Conservation (phyloP, 1,284 basidiomycete genomes). For the Trichosporon sp. region DNA sequence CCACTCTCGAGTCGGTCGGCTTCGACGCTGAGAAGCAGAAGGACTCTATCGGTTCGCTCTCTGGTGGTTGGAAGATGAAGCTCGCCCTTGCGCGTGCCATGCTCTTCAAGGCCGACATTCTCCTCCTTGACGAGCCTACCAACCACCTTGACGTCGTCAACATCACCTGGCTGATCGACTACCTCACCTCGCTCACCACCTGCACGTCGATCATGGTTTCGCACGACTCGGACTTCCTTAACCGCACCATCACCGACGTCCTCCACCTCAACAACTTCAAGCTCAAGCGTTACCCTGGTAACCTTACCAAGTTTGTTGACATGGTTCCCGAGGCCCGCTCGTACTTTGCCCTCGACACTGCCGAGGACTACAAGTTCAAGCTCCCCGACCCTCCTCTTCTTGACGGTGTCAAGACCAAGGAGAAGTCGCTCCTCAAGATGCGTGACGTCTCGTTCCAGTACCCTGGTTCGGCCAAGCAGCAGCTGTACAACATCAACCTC, state of each 20-base stretch:
- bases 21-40: constrained; percentile 82
- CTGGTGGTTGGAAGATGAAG: constrained; percentile 99
- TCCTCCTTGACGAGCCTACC: constrained; percentile 94
- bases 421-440: constrained; percentile 96
- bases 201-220: constrained; percentile 98
- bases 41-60: constrained; percentile 81
- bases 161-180: constrained; percentile 93
- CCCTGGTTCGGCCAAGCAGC: constrained; percentile 74
- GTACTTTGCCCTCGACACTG: constrained; percentile 90
- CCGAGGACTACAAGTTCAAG: constrained; percentile 95
- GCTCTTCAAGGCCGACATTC: constrained; percentile 97
- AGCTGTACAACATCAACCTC: constrained; percentile 88
- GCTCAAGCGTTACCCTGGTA: constrained; percentile 93
- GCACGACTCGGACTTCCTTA: constrained; percentile 98
- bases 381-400: constrained; percentile 91
- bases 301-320: constrained; percentile 93
- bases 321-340: constrained; percentile 95
- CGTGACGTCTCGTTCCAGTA: constrained; percentile 97
- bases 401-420: constrained; percentile 99
- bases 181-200: constrained; percentile 77
- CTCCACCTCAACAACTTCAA: constrained; percentile 99
- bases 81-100: constrained; percentile 96
- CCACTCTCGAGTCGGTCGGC: constrained; percentile 82
- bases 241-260: constrained; percentile 97
- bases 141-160: constrained; percentile 98